Base-by-base conservation (phyloP, 345 rosid species). In the Draba incana region DNA sequence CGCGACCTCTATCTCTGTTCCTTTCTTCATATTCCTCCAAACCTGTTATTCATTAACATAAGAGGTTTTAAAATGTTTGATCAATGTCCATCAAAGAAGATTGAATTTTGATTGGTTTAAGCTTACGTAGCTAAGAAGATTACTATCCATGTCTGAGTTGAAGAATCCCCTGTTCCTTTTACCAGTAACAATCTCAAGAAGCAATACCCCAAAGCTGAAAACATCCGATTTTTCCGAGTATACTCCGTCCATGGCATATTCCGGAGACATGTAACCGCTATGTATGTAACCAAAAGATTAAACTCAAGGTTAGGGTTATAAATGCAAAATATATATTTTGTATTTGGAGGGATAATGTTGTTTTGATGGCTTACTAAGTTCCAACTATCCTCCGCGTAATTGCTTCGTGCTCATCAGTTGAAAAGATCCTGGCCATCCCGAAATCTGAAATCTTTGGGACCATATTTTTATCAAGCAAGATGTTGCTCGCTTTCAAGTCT, bases 401-500 rank as follows among this genome's bases (percentile, higher is more conserved):
- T 11, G 12, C 69, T 41, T n/a, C 38, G 0, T 2, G 11, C 37
- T 25, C 37, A 6, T 39, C 13, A 11, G 3, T 2, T 9, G 3
- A 10, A 65, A 65, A 14, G 4, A 39, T 25, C 38, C 49, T 9
- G 0, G 69, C 69, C 59, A 65, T 24, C 3, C 69, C 30, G 0
- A 65, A 65, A 51, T 65, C 59, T 0, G 69, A 51, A 0, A 65
- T 65, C 2, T 65, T 65, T 4, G 60, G 69, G 1, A 0, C 15
- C 69, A 65, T 47, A 4, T 85, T 75, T 60, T 71, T 72, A n/a
- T 90, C 97, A 3, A 92, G 85, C 37, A 90, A 76, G 31, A 92
- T 42, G 31, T 92, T 92, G 71, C 98, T 90, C 6, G 88, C 93
- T 74, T 92, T 89, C 13, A 88, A 78, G 63, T 92, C 96, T 55